Percentiles rank a stretch among this genome's conserved stretches.
These are phyloP conservation scores for Pleurostoma richardsiae DNA, from an alignment of 2,329 filamentous ascomycete genomes.

Conservation along the genomic window DNA sequence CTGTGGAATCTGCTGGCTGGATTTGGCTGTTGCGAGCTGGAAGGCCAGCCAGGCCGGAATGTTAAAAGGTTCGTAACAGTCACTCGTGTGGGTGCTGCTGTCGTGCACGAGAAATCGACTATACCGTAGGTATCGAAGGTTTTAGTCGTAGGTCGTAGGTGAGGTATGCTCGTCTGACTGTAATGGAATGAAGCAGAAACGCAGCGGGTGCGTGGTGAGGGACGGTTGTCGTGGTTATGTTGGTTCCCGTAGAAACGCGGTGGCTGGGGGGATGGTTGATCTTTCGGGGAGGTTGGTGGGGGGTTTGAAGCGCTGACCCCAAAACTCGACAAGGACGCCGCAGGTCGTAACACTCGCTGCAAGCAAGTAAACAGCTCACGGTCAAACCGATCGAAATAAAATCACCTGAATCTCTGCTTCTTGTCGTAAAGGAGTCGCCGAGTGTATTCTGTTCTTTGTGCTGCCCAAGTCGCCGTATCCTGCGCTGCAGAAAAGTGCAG, in stretches of 20 bases:
- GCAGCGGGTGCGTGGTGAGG: neutral
- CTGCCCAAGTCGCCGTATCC: too few species aligned
- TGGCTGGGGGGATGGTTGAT: neutral
- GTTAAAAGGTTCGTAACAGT: neutral
- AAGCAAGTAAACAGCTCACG: too few species aligned
- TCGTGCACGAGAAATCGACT: neutral
- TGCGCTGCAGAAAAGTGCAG: too few species aligned
- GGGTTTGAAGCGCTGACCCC: neutral
- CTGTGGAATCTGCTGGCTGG: neutral
- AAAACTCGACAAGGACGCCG: too few species aligned
- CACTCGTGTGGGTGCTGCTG: neutral
- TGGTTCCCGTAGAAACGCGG: neutral
- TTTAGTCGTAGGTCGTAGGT: too few species aligned
- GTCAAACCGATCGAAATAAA: too few species aligned
- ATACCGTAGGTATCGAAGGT: too few species aligned
- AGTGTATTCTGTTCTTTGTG: too few species aligned
- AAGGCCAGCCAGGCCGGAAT: slow-evolving; percentile 18
- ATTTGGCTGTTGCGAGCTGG: slow-evolving; percentile 15
- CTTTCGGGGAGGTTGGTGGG: neutral
- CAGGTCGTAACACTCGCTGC: too few species aligned
- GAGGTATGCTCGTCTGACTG: too few species aligned
- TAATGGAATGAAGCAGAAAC: neutral
- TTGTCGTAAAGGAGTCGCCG: too few species aligned
- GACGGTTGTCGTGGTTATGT: neutral
- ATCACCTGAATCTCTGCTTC: too few species aligned